phyloP scores from a whole-genome alignment of 2,329 filamentous ascomycete genomes.

The Trichoderma oligosporum region DNA sequence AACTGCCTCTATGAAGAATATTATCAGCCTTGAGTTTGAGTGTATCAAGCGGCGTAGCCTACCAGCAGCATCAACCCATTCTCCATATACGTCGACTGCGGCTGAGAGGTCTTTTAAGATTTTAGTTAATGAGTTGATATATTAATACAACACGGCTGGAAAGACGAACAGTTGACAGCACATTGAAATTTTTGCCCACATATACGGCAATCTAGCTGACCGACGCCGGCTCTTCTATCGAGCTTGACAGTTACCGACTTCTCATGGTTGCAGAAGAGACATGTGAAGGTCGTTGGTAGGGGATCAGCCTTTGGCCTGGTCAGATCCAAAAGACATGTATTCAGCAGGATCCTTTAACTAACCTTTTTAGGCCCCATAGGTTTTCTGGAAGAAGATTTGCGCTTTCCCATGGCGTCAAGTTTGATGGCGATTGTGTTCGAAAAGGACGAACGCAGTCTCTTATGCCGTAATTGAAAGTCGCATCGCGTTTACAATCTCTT shows the following conservation, averaged over 20 bases:
- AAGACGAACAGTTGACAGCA: conserved; percentile 75
- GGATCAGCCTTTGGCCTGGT: conserved; percentile 53
- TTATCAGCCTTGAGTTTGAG: conserved; percentile 20
- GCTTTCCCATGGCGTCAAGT: conserved; percentile 67
- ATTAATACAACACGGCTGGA: not conserved
- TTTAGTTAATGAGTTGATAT: not conserved
- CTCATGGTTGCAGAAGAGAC: conserved; percentile 98
- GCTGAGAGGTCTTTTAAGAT: conserved; percentile 73
- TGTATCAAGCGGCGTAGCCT: conserved; percentile 24
- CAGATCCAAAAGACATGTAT: conserved; percentile 1
- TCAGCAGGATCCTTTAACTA: conserved; percentile 18
- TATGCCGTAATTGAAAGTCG: conserved; percentile 10
- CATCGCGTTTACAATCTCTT: conserved; percentile 13
- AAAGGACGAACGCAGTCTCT: conserved; percentile 5
- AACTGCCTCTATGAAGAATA: conserved; percentile 42
- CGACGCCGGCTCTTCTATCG: conserved; percentile 87
- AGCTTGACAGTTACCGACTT: conserved; percentile 87
- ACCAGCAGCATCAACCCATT: conserved; percentile 90
- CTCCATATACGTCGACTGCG: conserved; percentile 91
- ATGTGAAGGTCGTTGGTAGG: conserved; percentile 82
- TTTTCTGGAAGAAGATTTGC: conserved; percentile 86
- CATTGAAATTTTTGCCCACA: conserved; percentile 94
- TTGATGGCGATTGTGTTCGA: not conserved
- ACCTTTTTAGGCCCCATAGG: conserved; percentile 81
- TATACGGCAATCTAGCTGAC: conserved; percentile 82